phyloP scores from a whole-genome alignment of 495 filamentous ascomycete genomes.

The Trichoderma gamsii region DNA sequence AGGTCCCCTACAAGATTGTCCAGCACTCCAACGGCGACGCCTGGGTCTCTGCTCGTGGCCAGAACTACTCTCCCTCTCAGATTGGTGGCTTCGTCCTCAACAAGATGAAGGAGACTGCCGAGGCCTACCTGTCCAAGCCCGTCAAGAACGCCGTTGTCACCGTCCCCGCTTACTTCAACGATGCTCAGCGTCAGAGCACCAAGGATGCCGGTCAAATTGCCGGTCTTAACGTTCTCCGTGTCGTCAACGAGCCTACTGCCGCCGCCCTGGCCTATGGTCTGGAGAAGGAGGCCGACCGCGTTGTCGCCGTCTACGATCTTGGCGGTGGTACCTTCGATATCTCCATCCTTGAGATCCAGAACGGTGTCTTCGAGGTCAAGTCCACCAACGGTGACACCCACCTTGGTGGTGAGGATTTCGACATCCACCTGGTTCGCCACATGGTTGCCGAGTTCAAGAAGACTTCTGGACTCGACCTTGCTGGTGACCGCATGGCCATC shows the following conservation, averaged over 20 bases:
- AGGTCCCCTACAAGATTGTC: constrained; percentile 98
- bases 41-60: constrained; percentile 91
- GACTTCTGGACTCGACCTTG: constrained; percentile 86
- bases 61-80: constrained; percentile 98
- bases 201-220: constrained; percentile 97
- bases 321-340: constrained; percentile 99
- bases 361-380: constrained; percentile 97
- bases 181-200: constrained; percentile 94
- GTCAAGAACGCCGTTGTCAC: constrained; percentile 95
- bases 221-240: constrained; percentile 91
- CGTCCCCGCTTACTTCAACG: constrained; percentile 96
- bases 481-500: constrained; percentile 93
- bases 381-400: constrained; percentile 98
- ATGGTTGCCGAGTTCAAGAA: constrained; percentile 95
- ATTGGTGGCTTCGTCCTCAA: constrained; percentile 94
- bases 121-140: constrained; percentile 79
- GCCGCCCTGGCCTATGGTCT: constrained; percentile 92
- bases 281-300: constrained; percentile 83
- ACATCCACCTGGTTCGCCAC: constrained; percentile 92
- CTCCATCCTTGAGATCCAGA: constrained; percentile 94
- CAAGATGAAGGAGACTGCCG: constrained; percentile 99
- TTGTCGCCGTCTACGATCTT: constrained; percentile 95
- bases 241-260: constrained; percentile 94
- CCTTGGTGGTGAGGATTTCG: constrained; percentile 97
- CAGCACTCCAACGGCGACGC: constrained; percentile 97